phyloP scores from a whole-genome alignment of 75 land plant genomes.

The Ceratopteris richardii region DNA sequence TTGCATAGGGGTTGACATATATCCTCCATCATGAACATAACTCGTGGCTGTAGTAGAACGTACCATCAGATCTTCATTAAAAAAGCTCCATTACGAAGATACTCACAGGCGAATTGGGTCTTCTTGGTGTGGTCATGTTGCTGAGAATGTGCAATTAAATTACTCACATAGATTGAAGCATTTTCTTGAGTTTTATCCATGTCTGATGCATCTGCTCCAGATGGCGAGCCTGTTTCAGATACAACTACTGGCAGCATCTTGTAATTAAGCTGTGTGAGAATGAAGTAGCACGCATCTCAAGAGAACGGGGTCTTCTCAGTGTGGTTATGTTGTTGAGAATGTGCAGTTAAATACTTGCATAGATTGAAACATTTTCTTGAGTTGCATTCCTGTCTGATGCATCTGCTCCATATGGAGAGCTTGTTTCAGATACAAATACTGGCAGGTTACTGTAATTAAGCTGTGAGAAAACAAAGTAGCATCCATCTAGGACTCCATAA shows the following conservation, averaged over 20 bases:
- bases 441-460: constrained; percentile 55
- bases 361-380: constrained; percentile 46
- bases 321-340: constrained; percentile 63
- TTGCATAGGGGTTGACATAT: no score
- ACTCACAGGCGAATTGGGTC: constrained; percentile 32
- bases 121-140: constrained; percentile 49
- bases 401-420: constrained; percentile 85
- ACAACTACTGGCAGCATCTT: constrained; percentile 55
- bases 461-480: constrained; percentile 45
- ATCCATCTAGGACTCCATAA: no score
- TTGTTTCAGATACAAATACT: constrained; percentile 64
- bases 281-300: constrained; percentile 59
- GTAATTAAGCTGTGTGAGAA: constrained; percentile 60
- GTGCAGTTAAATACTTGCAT: constrained; percentile 43
- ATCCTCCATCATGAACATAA: no score
- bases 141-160: constrained; percentile 42
- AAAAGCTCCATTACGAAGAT: constrained; percentile 46
- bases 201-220: constrained; percentile 46
- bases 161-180: constrained; percentile 48
- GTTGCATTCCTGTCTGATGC: constrained; percentile 49
- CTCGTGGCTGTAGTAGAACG: constrained; percentile 47
- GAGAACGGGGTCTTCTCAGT: constrained; percentile 69
- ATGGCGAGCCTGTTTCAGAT: constrained; percentile 88
- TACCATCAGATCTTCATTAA: constrained; percentile 39
- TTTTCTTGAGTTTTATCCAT: constrained; percentile 59